Evolutionary conservation across 2,329 filamentous ascomycete genomes (phyloP).

Genomic region (Penicillium sp.): DNA sequence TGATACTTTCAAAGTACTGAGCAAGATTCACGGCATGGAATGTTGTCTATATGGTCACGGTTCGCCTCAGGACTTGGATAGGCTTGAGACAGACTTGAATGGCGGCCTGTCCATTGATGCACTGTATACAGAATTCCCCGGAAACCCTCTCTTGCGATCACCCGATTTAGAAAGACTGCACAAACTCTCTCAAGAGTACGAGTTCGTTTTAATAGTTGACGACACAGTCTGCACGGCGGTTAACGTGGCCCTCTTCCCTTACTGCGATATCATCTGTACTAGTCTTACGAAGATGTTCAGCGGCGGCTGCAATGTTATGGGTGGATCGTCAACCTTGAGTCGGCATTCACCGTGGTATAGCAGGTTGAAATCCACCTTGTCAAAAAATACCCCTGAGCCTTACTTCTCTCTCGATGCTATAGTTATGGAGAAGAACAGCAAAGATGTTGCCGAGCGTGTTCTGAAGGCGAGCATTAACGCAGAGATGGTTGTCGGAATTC

Average conservation of each 20-base stretch:
- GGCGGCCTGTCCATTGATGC: constrained; percentile 3
- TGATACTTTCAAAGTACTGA: constrained; percentile 9
- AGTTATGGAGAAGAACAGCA: constrained; percentile 20
- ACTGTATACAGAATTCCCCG: constrained; percentile 14
- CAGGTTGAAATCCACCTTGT: constrained; percentile 24
- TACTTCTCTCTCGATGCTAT: constrained; percentile 21
- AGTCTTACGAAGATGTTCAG: constrained; percentile 19
- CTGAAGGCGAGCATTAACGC: constrained; percentile 20
- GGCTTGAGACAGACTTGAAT: constrained; percentile 6
- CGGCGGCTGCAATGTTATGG: constrained; percentile 17
- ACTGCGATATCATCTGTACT: constrained; percentile 16
- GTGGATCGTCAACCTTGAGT: constrained; percentile 6
- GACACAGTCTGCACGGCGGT: constrained; percentile 16
- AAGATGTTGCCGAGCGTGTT: constrained; percentile 21
- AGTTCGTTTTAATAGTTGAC: constrained; percentile 16
- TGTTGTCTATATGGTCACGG: constrained; percentile 13
- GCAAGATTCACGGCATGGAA: constrained; percentile 7
- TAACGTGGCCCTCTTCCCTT: constrained; percentile 15
- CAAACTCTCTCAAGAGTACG: constrained; percentile 8
- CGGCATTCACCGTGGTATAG: constrained; percentile 1
- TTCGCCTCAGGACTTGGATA: constrained; percentile 10
- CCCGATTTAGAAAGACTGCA: constrained; percentile 15
- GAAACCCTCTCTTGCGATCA: constrained; percentile 13
- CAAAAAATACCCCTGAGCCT: constrained; percentile 45
- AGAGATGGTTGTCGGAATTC: constrained; percentile 19